phyloP scores from a whole-genome alignment of 78 protist species.

The Tieghemostelium lacteum region DNA sequence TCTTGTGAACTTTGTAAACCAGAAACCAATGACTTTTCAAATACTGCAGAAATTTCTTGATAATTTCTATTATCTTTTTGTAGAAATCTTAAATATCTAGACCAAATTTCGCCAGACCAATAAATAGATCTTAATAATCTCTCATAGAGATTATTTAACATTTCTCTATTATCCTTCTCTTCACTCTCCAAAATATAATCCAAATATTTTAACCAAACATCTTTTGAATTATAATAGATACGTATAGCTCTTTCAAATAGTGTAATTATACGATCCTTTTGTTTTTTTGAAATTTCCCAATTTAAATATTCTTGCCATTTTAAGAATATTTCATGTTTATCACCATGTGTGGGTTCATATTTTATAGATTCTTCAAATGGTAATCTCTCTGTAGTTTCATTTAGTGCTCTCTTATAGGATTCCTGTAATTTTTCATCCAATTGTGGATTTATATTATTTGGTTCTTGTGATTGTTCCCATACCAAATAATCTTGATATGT shows the following conservation, averaged over 20 bases:
- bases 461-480: constrained; percentile 35
- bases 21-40: constrained; percentile 29
- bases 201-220: constrained; percentile 30
- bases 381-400: background rate
- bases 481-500: background rate
- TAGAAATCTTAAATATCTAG: background rate
- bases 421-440: background rate
- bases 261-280: background rate
- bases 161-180: background rate
- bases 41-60: background rate
- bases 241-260: constrained; percentile 41
- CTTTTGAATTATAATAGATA: background rate
- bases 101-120: constrained; percentile 74
- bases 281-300: background rate
- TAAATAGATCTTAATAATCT: constrained; percentile 29
- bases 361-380: background rate
- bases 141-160: background rate
- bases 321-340: background rate
- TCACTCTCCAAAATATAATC: background rate
- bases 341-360: background rate
- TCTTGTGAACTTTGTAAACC: constrained; percentile 27
- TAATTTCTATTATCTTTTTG: background rate
- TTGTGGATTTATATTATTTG: background rate
- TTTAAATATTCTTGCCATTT: constrained; percentile 57
- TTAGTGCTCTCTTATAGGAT: constrained; percentile 16